Evolutionary conservation across 2,329 filamentous ascomycete genomes (phyloP).

Genomic region (Aaosphaeria arxii): DNA sequence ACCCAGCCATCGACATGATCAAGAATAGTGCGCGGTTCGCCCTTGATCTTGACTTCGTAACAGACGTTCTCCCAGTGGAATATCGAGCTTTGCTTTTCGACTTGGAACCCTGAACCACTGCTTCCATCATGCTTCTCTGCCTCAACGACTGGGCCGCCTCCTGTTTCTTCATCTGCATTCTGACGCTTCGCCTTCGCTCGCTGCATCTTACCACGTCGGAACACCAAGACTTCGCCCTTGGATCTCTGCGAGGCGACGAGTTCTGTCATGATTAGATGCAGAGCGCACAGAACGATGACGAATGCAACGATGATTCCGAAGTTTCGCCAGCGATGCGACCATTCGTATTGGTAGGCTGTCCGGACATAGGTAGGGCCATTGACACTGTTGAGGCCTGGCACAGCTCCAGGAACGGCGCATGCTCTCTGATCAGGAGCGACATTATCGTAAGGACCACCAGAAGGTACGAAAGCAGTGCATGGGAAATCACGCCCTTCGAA

Average conservation of each 20-base stretch:
- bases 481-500: conserved; percentile 56
- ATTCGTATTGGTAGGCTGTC: conserved; percentile 55
- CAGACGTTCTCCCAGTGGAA: conserved; percentile 32
- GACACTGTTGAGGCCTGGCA: conserved; percentile 50
- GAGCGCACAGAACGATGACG: conserved; percentile 66
- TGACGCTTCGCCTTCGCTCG: conserved; percentile 21
- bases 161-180: conserved; percentile 34
- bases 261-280: conserved; percentile 71
- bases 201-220: conserved; percentile 62
- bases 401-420: conserved; percentile 59
- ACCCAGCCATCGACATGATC: conserved; percentile 54
- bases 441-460: conserved; percentile 51
- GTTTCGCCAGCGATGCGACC: conserved; percentile 65
- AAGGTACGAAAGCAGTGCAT: conserved; percentile 59
- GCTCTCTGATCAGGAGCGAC: conserved; percentile 54
- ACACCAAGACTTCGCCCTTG: conserved; percentile 67
- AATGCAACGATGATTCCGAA: conserved; percentile 77
- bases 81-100: conserved; percentile 34
- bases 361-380: conserved; percentile 54
- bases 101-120: conserved; percentile 23
- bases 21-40: conserved; percentile 47
- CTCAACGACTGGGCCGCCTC: conserved; percentile 26
- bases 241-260: conserved; percentile 59
- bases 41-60: conserved; percentile 29
- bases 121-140: conserved; percentile 24